phyloP scores from a whole-genome alignment of 139 green algal genomes.

The Chlorella ohadii region DNA sequence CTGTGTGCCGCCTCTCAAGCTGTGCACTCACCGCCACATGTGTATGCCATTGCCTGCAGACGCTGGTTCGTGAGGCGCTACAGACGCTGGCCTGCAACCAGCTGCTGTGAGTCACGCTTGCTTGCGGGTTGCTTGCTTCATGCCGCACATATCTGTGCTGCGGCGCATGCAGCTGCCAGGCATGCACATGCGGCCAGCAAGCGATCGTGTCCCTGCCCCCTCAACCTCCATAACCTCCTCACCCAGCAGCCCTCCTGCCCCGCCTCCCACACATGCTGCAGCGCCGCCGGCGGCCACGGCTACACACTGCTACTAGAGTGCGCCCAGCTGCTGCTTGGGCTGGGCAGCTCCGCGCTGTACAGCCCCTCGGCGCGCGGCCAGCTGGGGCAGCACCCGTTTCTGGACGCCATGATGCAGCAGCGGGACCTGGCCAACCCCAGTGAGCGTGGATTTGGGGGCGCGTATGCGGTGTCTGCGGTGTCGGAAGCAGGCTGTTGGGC shows the following conservation, averaged over 20 bases:
- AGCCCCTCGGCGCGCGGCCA: neutral
- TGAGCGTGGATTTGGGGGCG: too few relatives aligned
- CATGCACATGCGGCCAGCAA: too few relatives aligned
- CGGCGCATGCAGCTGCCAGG: neutral
- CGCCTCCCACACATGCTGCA: too few relatives aligned
- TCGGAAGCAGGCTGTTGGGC: too few relatives aligned
- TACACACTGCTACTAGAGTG: conserved; percentile 28
- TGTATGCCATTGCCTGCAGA: neutral
- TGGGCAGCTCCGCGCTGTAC: conserved; percentile 12
- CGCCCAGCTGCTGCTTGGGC: conserved; percentile 27
- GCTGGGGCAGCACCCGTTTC: conserved; percentile 16
- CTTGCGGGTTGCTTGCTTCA: neutral
- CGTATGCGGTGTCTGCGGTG: too few relatives aligned
- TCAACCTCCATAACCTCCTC: too few relatives aligned
- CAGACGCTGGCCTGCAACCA: neutral
- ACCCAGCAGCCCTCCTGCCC: too few relatives aligned
- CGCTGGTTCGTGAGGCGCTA: conserved; percentile 10
- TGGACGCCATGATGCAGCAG: conserved; percentile 54
- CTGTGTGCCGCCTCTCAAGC: too few relatives aligned
- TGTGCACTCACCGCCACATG: too few relatives aligned
- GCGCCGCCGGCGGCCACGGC: neutral
- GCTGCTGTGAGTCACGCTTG: conserved; percentile 9
- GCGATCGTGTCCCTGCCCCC: neutral
- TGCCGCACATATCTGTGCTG: neutral
- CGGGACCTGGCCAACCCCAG: conserved; percentile 31